Percentiles rank a stretch among this genome's conserved stretches.
Conservation (phyloP, 495 filamentous ascomycete genomes). For the Aspergillus ostianus region DNA sequence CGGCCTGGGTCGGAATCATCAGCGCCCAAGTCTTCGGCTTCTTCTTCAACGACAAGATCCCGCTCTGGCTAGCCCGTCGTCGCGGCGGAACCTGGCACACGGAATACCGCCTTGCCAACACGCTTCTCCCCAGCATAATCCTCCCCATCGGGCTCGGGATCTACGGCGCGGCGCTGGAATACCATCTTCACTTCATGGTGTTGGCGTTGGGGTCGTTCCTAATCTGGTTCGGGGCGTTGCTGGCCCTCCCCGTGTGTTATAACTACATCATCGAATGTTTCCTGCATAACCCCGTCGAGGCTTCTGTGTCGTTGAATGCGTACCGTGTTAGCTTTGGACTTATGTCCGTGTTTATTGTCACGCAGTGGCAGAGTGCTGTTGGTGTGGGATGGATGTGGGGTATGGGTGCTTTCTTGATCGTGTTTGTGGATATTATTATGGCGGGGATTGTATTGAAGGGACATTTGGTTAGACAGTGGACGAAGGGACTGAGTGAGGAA, state of each 20-base stretch:
- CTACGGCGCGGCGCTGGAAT: conserved; percentile 41
- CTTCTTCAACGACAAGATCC: conserved; percentile 40
- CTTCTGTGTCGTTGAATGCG: conserved; percentile 27
- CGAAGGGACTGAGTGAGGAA: background rate
- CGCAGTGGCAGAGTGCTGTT: conserved; percentile 34
- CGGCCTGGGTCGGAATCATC: conserved; percentile 39
- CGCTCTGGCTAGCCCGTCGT: conserved; percentile 33
- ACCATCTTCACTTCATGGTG: conserved; percentile 39
- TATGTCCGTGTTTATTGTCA: conserved; percentile 35
- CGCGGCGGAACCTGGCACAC: conserved; percentile 40
- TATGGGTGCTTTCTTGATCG: conserved; percentile 36
- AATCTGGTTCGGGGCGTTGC: conserved; percentile 31
- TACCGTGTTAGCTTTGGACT: conserved; percentile 35
- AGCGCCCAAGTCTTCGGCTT: conserved; percentile 35
- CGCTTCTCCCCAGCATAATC: conserved; percentile 27
- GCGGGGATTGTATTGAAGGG: conserved; percentile 12
- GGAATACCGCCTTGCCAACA: conserved; percentile 43
- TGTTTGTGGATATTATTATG: conserved; percentile 6
- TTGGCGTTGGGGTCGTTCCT: conserved; percentile 40
- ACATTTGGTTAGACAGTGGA: conserved; percentile 8
- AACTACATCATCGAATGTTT: conserved; percentile 46
- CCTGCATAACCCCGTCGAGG: conserved; percentile 30
- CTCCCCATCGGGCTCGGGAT: conserved; percentile 44
- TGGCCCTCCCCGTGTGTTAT: conserved; percentile 33
- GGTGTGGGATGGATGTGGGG: conserved; percentile 43